These are phyloP conservation scores for Wickerhamiella bombiphila DNA, from an alignment of 805 yeast species.

Conservation along the genomic window DNA sequence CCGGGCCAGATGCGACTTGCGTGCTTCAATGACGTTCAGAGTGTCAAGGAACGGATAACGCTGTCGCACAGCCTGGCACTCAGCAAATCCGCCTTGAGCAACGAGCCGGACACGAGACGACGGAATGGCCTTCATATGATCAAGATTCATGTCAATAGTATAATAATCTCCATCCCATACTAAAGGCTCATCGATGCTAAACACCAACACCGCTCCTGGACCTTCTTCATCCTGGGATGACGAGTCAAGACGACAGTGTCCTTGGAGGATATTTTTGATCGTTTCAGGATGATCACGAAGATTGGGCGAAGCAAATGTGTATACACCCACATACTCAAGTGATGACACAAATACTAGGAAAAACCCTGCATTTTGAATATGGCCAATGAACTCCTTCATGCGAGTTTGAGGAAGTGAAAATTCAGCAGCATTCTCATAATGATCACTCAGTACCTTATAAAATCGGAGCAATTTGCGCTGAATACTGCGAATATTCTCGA, in stretches of 20 bases:
- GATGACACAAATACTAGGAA: constrained; percentile 62
- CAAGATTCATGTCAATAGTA: constrained; percentile 29
- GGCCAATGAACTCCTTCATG: constrained; percentile 37
- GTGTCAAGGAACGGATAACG: constrained; percentile 8
- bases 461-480: constrained; percentile 76
- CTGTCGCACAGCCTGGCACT: constrained; percentile 31
- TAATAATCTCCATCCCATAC: constrained; percentile 80
- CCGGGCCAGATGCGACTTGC: constrained; percentile 50
- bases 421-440: constrained; percentile 58
- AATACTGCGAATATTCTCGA: constrained; percentile 31
- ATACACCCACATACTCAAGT: constrained; percentile 60
- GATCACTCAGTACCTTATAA: constrained; percentile 46
- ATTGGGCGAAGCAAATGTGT: constrained; percentile 60
- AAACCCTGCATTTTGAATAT: constrained; percentile 38
- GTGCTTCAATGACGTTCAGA: constrained; percentile 9
- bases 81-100: constrained; percentile 51
- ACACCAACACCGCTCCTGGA: constrained; percentile 28
- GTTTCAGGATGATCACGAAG: constrained; percentile 28
- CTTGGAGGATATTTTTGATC: constrained; percentile 20
- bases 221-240: background rate
- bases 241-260: constrained; percentile 20
- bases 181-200: constrained; percentile 71
- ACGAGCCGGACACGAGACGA: constrained; percentile 56
- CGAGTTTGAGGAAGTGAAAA: constrained; percentile 20
- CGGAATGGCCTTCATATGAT: constrained; percentile 31